Base-by-base conservation (phyloP, 192 early-diverging fungal genomes). In the Backusella westeae region DNA sequence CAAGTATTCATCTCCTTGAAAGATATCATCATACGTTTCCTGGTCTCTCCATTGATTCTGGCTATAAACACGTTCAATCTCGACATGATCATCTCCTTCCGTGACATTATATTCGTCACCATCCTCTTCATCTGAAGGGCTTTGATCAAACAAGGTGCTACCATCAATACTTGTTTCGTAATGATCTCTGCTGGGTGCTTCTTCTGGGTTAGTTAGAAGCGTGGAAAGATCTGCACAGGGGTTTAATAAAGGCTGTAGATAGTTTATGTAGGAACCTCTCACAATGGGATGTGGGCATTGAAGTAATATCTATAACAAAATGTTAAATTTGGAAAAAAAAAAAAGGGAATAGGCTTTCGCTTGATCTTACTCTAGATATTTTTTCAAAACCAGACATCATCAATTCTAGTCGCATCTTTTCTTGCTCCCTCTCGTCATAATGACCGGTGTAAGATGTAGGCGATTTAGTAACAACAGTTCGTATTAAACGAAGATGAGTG, bases 351-450 rank as follows among this genome's bases (percentile, higher is more conserved):
- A 69, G 26, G 17, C 15, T 15, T 29, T 71, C 23, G 21, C 14
- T 42, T 44, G 36, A 3, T 36, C 14, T 77, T 79, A 83, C 82
- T 76, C 77, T 83, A 44, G 76, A 68, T 34, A 80, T 75, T 34
- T 80, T 80, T 32, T 83, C 82, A 69, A 83, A 83, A 3, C 82
- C 82, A 21, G 82, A 83, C 19, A 76, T 34, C 78, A 83, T 77
- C 34, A 83, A 49, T 49, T 83, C 82, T 9, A 78, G 29, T 1
- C 82, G 76, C 44, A 83, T 73, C 21, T 71, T 75, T 67, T 83
- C 82, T 52, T 78, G 72, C 46, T 76, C 79, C 9, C 72, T 42
- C 10, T 63, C 42, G 67, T 76, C 73, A 67, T 75, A 80, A 26
- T 41, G 6, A 0, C 78, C 82, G 6, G 65, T 41, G 63, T 77